Evolutionary conservation across 352 stramenopile genomes (phyloP), one percentile per base, ranked within the genome.

Genomic region (Phytophthora pistaciae): DNA sequence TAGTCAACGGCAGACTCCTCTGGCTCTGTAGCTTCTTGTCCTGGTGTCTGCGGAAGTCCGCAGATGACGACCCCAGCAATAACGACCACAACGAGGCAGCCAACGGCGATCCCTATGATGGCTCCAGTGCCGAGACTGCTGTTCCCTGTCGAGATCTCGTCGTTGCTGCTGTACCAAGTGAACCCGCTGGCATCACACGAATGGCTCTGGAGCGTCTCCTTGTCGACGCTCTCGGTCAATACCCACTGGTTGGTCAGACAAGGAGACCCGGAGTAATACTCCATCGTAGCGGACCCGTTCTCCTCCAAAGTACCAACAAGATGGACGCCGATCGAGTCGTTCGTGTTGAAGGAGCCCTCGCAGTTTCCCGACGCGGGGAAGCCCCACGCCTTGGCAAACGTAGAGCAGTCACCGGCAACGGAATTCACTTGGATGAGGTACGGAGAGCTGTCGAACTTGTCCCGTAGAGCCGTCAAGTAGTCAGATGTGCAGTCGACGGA

Each of bases 301-400:
- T 36, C 33, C 11, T 38, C 21, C 31, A 66, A 20, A 0, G 48
- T 53, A 10, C 55, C 55, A 20, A 50, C 48, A 29, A 29, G 25
- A 4, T 29, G 25, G 25, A 29, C 25, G 25, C 25, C 25, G 25
- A 29, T 29, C 25, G 25, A 29, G 25, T 29, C 42, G 1, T 25
- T 69, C 33, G 62, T 31, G 33, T 68, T 59, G 52, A 53, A 72
- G 2, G 66, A 58, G 1, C 65, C 58, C 31, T 62, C 64, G 13
- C 56, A 72, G 6, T 59, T 66, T 0, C 64, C 57, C 20, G 49
- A 66, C 5, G 57, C 65, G 18, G 52, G 57, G 11, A 52, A 66
- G 1, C 65, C 65, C 4, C 58, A 66, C 0, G 49, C 57, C 11
- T 55, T 8, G 0, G 3, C 25, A 31, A 72, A 56, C 1, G 21